These are phyloP conservation scores for Pholiota adiposa DNA, from an alignment of 1,284 basidiomycete species.

Conservation along the genomic window DNA sequence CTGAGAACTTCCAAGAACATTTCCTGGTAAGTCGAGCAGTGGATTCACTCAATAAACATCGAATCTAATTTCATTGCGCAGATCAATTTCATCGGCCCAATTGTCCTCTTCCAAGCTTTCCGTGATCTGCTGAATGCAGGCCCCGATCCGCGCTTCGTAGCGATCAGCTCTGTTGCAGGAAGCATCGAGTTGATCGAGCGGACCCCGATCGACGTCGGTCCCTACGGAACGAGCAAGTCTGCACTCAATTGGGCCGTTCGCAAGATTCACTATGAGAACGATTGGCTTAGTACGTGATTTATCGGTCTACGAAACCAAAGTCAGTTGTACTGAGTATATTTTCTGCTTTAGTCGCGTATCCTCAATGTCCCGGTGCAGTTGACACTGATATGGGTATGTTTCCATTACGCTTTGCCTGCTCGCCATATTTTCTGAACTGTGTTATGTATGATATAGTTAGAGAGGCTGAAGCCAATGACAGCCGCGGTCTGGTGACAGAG, in stretches of 20 bases:
- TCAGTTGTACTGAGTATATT: too few relatives aligned
- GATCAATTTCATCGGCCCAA: constrained; percentile 3
- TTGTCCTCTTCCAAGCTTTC: constrained; percentile 12
- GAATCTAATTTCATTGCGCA: background rate
- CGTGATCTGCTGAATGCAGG: constrained; percentile 7
- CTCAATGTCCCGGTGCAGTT: background rate
- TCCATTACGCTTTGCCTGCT: too few relatives aligned
- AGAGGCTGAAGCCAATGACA: background rate
- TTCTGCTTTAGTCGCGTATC: background rate
- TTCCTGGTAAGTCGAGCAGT: background rate
- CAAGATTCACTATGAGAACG: constrained; percentile 11
- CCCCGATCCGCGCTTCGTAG: background rate
- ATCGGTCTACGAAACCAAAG: too few relatives aligned
- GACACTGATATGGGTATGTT: background rate
- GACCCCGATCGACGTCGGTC: background rate
- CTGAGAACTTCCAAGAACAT: background rate
- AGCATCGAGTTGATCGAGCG: background rate
- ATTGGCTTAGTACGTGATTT: too few relatives aligned
- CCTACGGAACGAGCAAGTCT: background rate
- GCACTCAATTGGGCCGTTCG: background rate
- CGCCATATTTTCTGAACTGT: too few relatives aligned
- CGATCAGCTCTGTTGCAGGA: background rate
- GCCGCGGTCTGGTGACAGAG: background rate
- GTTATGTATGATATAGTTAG: too few relatives aligned
- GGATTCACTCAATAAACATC: too few relatives aligned